These are phyloP conservation scores for Pelargonium nanum DNA, from an alignment of 345 rosid species.

Conservation along the genomic window DNA sequence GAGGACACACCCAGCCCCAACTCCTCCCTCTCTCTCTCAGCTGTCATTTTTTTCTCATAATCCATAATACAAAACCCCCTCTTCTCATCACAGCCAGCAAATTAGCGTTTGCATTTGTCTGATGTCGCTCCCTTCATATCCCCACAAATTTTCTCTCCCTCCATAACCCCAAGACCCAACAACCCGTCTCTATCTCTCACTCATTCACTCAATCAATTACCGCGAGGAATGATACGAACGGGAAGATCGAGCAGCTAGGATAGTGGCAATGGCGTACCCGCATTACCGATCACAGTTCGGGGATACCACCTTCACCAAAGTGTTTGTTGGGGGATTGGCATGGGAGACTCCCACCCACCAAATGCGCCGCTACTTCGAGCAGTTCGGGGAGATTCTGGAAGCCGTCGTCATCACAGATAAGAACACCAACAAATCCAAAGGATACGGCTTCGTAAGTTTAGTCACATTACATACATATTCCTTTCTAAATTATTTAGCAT, in stretches of 20 bases:
- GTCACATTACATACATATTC: no score
- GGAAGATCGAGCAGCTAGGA: neutral
- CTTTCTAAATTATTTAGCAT: neutral
- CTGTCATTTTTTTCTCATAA: conserved; percentile 31
- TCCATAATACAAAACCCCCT: conserved; percentile 25
- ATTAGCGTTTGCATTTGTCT: conserved; percentile 45
- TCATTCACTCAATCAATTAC: conserved; percentile 13
- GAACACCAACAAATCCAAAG: conserved; percentile 82
- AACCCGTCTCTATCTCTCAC: conserved; percentile 19
- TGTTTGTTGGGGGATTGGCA: conserved; percentile 87
- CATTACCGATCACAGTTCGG: conserved; percentile 87
- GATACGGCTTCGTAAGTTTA: conserved; percentile 93
- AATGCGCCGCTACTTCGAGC: conserved; percentile 72
- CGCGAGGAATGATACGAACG: conserved; percentile 5
- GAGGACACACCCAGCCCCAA: conserved; percentile 39
- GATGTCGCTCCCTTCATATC: conserved; percentile 24
- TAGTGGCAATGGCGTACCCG: conserved; percentile 36
- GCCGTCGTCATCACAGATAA: conserved; percentile 84
- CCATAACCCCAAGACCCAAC: neutral
- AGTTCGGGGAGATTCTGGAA: conserved; percentile 92
- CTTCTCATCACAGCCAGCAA: conserved; percentile 33
- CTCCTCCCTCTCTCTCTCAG: conserved; percentile 29
- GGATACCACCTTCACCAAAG: conserved; percentile 80
- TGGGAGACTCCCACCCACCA: conserved; percentile 94
- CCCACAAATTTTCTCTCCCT: conserved; percentile 12